Evolutionary conservation across 192 early-diverging fungal genomes (phyloP).

Genomic region (Dispira parvispora): DNA sequence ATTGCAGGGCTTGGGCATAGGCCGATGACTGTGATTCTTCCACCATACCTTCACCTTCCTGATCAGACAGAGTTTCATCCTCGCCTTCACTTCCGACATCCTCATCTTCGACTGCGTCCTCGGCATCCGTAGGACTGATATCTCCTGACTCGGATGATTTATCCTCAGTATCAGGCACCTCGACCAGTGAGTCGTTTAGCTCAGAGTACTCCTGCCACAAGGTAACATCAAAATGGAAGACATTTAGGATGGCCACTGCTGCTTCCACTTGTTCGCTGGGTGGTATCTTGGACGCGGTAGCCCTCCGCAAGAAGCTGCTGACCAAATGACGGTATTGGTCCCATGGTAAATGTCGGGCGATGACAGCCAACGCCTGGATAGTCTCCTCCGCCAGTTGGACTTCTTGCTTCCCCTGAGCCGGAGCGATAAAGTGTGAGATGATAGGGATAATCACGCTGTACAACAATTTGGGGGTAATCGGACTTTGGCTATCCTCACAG

Average conservation of each 20-base stretch:
- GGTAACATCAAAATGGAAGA: conserved; percentile 81
- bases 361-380: conserved; percentile 52
- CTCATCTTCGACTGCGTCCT: conserved; percentile 13
- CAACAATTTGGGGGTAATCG: too few species aligned
- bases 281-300: conserved; percentile 42
- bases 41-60: conserved; percentile 13
- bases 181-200: conserved; percentile 5
- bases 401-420: conserved; percentile 42
- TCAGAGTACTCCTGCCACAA: conserved; percentile 22
- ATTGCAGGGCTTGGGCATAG: conserved; percentile 15
- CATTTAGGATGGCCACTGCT: conserved; percentile 65
- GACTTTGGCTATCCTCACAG: too few species aligned
- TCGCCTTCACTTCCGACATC: conserved; percentile 22
- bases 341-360: conserved; percentile 64
- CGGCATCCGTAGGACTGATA: background rate
- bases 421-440: conserved; percentile 75
- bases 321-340: conserved; percentile 61
- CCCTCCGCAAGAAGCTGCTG: conserved; percentile 48
- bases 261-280: conserved; percentile 75
- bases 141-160: background rate
- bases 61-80: conserved; percentile 12
- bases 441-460: conserved; percentile 30
- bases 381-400: conserved; percentile 72
- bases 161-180: background rate
- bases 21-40: conserved; percentile 14